Percentiles rank a stretch among this genome's conserved stretches.
These are phyloP conservation scores for Podila epigama DNA, from an alignment of 192 early-diverging fungal species.

Conservation along the genomic window DNA sequence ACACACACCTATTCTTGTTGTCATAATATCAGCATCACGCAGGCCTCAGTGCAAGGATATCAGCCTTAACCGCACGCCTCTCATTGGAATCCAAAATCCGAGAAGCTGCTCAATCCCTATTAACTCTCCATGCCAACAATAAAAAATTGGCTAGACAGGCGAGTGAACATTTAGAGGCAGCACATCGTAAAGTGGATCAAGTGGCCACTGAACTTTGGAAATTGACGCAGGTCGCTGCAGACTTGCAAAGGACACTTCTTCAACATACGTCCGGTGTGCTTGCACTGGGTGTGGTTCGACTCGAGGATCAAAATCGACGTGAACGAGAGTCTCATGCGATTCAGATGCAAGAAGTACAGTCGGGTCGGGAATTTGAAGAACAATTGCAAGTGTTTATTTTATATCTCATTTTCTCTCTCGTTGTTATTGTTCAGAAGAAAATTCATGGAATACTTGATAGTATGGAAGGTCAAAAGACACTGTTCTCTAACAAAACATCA, in stretches of 20 bases:
- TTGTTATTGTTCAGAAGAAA: too few species aligned
- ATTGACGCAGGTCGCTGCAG: conserved; percentile 53
- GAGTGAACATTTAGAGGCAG: conserved; percentile 56
- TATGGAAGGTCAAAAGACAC: too few species aligned
- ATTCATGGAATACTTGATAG: too few species aligned
- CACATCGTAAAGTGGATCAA: conserved; percentile 61
- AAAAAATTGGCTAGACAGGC: conserved; percentile 60
- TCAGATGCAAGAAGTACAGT: conserved; percentile 13
- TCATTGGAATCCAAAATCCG: conserved; percentile 65
- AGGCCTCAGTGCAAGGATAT: conserved; percentile 55
- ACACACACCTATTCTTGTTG: not conserved
- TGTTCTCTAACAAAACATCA: not conserved
- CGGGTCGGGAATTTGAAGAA: conserved; percentile 14
- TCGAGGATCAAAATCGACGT: conserved; percentile 48
- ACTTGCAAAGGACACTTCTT: conserved; percentile 55
- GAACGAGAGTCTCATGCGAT: conserved; percentile 23
- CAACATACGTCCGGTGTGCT: conserved; percentile 64
- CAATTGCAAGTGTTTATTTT: conserved; percentile 33
- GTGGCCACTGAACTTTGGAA: conserved; percentile 58
- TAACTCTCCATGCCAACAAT: conserved; percentile 58
- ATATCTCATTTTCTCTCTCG: too few species aligned
- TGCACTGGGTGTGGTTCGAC: conserved; percentile 51
- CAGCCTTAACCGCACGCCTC: conserved; percentile 53
- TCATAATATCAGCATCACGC: conserved; percentile 54
- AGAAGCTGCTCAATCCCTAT: conserved; percentile 63